Percentiles rank a stretch among this genome's conserved stretches.
phyloP scores from a whole-genome alignment of 495 filamentous ascomycete species.

The Bacidia rubella region DNA sequence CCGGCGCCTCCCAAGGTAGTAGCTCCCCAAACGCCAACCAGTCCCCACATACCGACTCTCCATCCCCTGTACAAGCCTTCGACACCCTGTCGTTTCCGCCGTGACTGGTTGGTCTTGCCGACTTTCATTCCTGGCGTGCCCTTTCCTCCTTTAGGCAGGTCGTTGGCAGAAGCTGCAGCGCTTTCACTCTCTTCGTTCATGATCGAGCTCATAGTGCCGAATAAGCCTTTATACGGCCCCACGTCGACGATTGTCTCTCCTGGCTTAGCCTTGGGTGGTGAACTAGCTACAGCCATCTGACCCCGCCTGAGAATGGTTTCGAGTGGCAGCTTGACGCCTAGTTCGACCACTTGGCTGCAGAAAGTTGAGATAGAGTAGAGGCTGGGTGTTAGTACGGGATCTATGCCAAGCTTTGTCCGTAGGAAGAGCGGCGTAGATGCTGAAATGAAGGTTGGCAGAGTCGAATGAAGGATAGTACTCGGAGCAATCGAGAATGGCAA shows the following conservation, averaged over 20 bases:
- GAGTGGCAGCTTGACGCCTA: slow-evolving; percentile 73
- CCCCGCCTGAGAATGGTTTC: slow-evolving; percentile 85
- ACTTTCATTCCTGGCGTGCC: slow-evolving; percentile 10
- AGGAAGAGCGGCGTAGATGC: slow-evolving; percentile 71
- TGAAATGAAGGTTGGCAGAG: slow-evolving; percentile 65
- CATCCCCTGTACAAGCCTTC: slow-evolving; percentile 84
- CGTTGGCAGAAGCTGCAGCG: slow-evolving; percentile 13
- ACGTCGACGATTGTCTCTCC: slow-evolving; percentile 61
- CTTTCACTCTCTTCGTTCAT: slow-evolving; percentile 65
- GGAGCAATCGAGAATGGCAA: slow-evolving; percentile 58
- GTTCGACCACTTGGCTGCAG: slow-evolving; percentile 57
- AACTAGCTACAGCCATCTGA: slow-evolving; percentile 48
- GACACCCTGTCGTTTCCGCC: slow-evolving; percentile 62
- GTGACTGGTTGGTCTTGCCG: slow-evolving; percentile 27
- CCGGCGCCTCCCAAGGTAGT: slow-evolving; percentile 42
- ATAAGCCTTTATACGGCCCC: slow-evolving; percentile 63
- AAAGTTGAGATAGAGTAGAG: slow-evolving; percentile 69
- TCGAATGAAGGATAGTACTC: slow-evolving; percentile 74
- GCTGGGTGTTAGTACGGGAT: slow-evolving; percentile 67
- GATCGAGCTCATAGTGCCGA: slow-evolving; percentile 81
- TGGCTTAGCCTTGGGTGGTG: slow-evolving; percentile 25
- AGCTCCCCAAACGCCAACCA: slow-evolving; percentile 77
- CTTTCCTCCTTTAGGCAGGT: slow-evolving; percentile 9
- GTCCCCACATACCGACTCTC: slow-evolving; percentile 90
- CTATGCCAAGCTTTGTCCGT: slow-evolving; percentile 61